Base-by-base conservation (phyloP, 768 basidiomycete genomes). In the Lactifluus hygrophoroides region DNA sequence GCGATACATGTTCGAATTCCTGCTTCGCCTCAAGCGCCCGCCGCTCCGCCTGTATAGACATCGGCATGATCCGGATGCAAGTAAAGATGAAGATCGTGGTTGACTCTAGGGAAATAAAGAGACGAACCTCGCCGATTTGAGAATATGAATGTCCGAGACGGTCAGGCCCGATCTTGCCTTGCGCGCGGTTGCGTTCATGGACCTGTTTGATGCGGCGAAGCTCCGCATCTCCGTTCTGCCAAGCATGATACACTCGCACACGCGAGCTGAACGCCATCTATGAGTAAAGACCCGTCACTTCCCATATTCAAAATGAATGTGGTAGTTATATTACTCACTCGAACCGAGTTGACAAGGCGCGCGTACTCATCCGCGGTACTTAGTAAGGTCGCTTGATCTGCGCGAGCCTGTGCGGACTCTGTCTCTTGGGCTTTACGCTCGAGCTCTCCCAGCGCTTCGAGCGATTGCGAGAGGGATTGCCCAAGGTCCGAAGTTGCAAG, bases 301-400 rank as follows among this genome's bases (percentile, higher is more conserved):
- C n/a, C n/a, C n/a, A n/a, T 5, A 34, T 16, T 8, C 52, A 43
- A 37, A 44, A 45, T 3, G 7, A 54, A 54, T 28, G 11, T 40
- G 25, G 10, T 40, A 8, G 50, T 25, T 6, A 43, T 43, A 11
- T 5, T 16, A 75, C 88, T 54, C 69, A 90, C 90, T 60, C 90
- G 79, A 52, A 94, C 92, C 56, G 88, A 90, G 65, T 81, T 84
- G 61, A 95, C 89, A 52, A 97, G 76, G 51, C 95, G 79, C n/a
- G 92, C 82, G 68, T 98, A 98, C 71, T 96, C 94, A 67, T 98
- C 95, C 47, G 83, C 90, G 48, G 90, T 89, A 51, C 82, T 84
- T 79, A 94, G 77, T 28, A 98, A 69, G 0, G 88, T 86, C 30
- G 83, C 75, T 65, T 94, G 79, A 68, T 99, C 95, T 13, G 88